Percentiles rank a stretch among this genome's conserved stretches.
Evolutionary conservation across 2,329 filamentous ascomycete species (phyloP).

Genomic region (Fusarium nisikadoi): DNA sequence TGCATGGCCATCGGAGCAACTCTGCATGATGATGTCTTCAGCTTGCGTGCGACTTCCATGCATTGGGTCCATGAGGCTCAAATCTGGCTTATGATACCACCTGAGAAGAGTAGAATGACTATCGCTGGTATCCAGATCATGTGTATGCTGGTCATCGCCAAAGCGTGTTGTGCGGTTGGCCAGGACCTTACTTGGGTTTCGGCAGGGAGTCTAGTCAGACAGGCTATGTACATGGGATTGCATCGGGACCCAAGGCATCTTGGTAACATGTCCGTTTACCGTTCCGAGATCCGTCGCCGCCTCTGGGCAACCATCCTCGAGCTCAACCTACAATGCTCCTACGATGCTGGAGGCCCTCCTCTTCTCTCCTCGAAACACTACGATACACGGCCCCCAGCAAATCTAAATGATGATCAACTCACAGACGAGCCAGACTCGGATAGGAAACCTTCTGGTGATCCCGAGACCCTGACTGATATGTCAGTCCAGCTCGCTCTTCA

Average conservation of each 20-base stretch:
- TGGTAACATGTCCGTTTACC: conserved; percentile 57
- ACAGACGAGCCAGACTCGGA: conserved; percentile 49
- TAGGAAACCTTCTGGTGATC: conserved; percentile 6
- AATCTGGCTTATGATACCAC: conserved; percentile 59
- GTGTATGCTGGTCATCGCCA: conserved; percentile 62
- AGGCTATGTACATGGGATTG: conserved; percentile 67
- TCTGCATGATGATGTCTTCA: conserved; percentile 58
- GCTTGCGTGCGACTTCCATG: conserved; percentile 55
- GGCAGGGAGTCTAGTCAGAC: conserved; percentile 61
- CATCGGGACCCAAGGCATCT: conserved; percentile 66
- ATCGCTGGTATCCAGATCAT: conserved; percentile 62
- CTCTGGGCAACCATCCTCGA: conserved; percentile 68
- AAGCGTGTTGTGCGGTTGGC: conserved; percentile 58
- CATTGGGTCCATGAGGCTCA: conserved; percentile 66
- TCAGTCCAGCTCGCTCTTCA: conserved; percentile 61
- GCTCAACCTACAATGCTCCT: conserved; percentile 61
- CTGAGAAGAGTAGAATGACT: conserved; percentile 61
- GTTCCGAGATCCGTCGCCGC: conserved; percentile 64
- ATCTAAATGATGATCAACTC: conserved; percentile 64
- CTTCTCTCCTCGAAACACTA: conserved; percentile 59
- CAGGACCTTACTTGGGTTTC: conserved; percentile 65
- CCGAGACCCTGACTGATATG: conserved; percentile 53
- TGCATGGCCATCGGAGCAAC: conserved; percentile 63
- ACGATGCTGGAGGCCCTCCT: conserved; percentile 63
- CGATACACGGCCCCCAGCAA: conserved; percentile 61